Evolutionary conservation across 768 basidiomycete genomes (phyloP).

Genomic region (Hygrocybe punicea): DNA sequence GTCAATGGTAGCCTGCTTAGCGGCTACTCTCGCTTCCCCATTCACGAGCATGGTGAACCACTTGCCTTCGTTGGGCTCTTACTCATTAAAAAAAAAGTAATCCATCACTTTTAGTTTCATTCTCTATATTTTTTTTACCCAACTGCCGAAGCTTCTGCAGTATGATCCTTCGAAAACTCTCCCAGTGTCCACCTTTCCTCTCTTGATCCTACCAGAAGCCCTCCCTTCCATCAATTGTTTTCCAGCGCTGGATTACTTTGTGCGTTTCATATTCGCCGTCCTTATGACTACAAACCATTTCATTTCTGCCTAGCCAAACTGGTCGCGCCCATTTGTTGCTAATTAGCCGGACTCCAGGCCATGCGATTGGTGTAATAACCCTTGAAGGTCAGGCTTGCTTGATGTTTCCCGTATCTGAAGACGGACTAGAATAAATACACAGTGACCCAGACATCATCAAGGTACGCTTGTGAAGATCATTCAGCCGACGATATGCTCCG

Average conservation of each 20-base stretch:
- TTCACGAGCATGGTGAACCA: conserved; percentile 70
- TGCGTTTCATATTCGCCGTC: conserved; percentile 30
- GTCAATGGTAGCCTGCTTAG: conserved; percentile 66
- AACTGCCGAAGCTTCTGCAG: conserved; percentile 58
- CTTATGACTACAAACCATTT: neutral
- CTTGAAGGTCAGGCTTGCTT: conserved; percentile 59
- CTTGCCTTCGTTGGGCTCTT: conserved; percentile 76
- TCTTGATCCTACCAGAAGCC: conserved; percentile 89
- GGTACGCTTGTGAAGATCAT: conserved; percentile 33
- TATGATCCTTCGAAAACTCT: conserved; percentile 83
- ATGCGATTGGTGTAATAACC: conserved; percentile 85
- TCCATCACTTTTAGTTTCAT: too few relatives aligned
- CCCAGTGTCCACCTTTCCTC: conserved; percentile 68
- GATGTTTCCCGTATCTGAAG: neutral
- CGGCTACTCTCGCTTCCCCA: conserved; percentile 92
- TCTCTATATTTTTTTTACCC: neutral
- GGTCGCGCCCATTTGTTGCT: conserved; percentile 90
- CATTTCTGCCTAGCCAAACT: conserved; percentile 64
- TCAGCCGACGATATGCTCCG: neutral
- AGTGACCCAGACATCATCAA: conserved; percentile 84
- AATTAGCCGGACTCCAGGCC: conserved; percentile 79
- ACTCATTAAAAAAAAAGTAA: conserved; percentile 80
- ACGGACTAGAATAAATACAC: too few relatives aligned
- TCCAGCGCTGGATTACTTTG: conserved; percentile 93
- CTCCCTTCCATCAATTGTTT: conserved; percentile 86